Conservation (phyloP, 2,329 filamentous ascomycete genomes). For the Exophiala sp. region DNA sequence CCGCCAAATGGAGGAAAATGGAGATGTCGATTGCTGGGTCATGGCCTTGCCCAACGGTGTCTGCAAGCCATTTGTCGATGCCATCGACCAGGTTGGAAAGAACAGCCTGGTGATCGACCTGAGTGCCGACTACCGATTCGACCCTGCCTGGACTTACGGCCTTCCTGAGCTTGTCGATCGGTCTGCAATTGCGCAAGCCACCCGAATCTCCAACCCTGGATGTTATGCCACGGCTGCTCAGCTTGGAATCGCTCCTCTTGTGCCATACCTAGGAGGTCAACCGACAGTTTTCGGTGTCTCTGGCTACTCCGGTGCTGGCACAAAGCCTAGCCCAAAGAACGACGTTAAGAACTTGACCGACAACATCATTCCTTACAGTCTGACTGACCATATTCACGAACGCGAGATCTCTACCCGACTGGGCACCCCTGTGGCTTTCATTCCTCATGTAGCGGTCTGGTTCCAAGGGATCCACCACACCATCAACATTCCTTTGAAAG, state of each 20-base stretch:
- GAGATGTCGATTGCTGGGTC: slow-evolving; percentile 90
- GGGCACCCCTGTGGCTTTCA: slow-evolving; percentile 69
- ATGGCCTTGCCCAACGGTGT: slow-evolving; percentile 95
- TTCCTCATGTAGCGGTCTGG: slow-evolving; percentile 93
- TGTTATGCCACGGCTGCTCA: slow-evolving; percentile 94
- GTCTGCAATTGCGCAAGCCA: slow-evolving; percentile 68
- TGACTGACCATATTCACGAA: slow-evolving; percentile 95
- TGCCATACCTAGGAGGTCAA: slow-evolving; percentile 69
- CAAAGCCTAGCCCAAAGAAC: slow-evolving; percentile 91
- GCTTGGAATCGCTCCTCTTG: slow-evolving; percentile 75
- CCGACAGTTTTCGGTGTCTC: slow-evolving; percentile 86
- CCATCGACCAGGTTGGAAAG: slow-evolving; percentile 64
- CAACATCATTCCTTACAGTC: slow-evolving; percentile 84
- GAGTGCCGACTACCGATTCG: slow-evolving; percentile 94
- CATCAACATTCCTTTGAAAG: slow-evolving; percentile 79
- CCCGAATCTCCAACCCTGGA: slow-evolving; percentile 83
- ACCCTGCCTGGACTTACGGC: slow-evolving; percentile 78
- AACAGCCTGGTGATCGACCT: slow-evolving; percentile 82
- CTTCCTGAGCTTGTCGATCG: slow-evolving; percentile 79
- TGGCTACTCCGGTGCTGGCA: slow-evolving; percentile 90
- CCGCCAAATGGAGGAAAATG: slow-evolving; percentile 71
- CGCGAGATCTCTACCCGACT: slow-evolving; percentile 78
- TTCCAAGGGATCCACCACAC: slow-evolving; percentile 94
- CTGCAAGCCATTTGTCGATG: slow-evolving; percentile 89
- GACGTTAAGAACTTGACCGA: slow-evolving; percentile 74